These are phyloP conservation scores for Pseudoneurospora amorphoporcata DNA, from an alignment of 495 filamentous ascomycete species.

Conservation along the genomic window DNA sequence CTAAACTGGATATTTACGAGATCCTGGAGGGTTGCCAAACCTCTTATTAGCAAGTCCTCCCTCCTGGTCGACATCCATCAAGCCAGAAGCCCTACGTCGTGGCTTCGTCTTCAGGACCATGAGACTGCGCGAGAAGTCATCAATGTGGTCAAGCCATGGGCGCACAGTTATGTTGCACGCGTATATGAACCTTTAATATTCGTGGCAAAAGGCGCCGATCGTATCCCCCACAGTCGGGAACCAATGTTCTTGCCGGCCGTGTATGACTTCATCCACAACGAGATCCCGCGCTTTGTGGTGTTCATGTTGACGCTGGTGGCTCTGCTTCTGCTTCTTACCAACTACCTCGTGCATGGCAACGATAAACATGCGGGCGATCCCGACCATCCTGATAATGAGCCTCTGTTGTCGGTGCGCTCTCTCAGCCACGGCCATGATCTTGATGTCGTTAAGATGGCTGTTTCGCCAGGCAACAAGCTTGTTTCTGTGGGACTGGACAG, in stretches of 20 bases:
- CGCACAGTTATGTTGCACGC: constrained; percentile 53
- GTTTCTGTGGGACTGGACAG: constrained; percentile 59
- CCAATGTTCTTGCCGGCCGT: constrained; percentile 39
- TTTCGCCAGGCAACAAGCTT: constrained; percentile 47
- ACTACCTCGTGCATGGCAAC: constrained; percentile 51
- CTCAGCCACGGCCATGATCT: constrained; percentile 49
- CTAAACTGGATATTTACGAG: constrained; percentile 27
- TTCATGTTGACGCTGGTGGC: constrained; percentile 44
- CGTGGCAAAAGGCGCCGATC: constrained; percentile 52
- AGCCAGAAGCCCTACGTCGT: constrained; percentile 56
- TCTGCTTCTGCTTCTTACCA: constrained; percentile 52
- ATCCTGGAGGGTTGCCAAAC: constrained; percentile 12
- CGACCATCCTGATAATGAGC: constrained; percentile 34
- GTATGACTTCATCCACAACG: constrained; percentile 46
- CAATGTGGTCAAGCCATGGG: constrained; percentile 52
- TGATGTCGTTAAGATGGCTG: constrained; percentile 50
- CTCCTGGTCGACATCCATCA: constrained; percentile 48
- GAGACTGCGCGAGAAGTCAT: constrained; percentile 63
- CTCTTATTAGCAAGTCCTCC: constrained; percentile 27
- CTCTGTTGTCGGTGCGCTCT: constrained; percentile 46
- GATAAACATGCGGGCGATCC: constrained; percentile 19
- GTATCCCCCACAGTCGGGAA: constrained; percentile 34
- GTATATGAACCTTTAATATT: constrained; percentile 60
- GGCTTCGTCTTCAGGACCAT: constrained; percentile 63
- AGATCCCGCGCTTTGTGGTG: constrained; percentile 45